Conservation (phyloP, 345 rosid species). For the Boechera divaricarpa region DNA sequence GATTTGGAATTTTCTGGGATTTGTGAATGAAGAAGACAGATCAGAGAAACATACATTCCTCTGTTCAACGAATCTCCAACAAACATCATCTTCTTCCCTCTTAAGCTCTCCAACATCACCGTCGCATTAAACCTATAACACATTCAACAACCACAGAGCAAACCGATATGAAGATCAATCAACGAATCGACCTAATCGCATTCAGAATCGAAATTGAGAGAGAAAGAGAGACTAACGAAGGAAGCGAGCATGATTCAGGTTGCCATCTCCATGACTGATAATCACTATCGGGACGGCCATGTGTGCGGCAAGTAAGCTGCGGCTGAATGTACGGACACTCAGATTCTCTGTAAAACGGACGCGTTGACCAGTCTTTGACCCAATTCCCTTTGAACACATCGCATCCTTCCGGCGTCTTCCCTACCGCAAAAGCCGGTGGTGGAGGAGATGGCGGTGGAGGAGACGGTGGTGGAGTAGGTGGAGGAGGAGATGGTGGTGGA, state of each 20-base stretch:
- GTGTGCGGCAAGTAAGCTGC: constrained; percentile 83
- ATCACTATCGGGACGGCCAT: constrained; percentile 70
- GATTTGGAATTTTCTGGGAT: constrained; percentile 76
- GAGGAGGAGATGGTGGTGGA: constrained; percentile 20
- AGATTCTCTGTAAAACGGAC: constrained; percentile 73
- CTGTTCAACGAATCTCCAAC: constrained; percentile 91
- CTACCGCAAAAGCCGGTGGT: constrained; percentile 40
- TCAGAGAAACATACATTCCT: constrained; percentile 81
- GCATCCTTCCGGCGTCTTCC: constrained; percentile 65
- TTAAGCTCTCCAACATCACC: constrained; percentile 73
- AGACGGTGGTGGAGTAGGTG: not conserved
- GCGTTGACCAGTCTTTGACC: constrained; percentile 66
- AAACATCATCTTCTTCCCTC: constrained; percentile 93
- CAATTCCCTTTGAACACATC: constrained; percentile 77
- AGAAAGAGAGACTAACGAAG: constrained; percentile 56
- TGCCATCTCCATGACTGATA: constrained; percentile 92
- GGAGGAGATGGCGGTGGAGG: constrained; percentile 19
- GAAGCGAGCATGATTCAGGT: constrained; percentile 81
- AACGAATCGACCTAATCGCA: not conserved
- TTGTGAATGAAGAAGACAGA: constrained; percentile 82
- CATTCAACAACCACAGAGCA: constrained; percentile 6
- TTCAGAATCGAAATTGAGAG: not conserved
- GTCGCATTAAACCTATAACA: constrained; percentile 76
- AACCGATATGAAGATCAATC: constrained; percentile 15
- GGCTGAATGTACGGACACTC: constrained; percentile 95